Evolutionary conservation across 2,329 filamentous ascomycete genomes (phyloP).

Genomic region (Fusarium nisikadoi): DNA sequence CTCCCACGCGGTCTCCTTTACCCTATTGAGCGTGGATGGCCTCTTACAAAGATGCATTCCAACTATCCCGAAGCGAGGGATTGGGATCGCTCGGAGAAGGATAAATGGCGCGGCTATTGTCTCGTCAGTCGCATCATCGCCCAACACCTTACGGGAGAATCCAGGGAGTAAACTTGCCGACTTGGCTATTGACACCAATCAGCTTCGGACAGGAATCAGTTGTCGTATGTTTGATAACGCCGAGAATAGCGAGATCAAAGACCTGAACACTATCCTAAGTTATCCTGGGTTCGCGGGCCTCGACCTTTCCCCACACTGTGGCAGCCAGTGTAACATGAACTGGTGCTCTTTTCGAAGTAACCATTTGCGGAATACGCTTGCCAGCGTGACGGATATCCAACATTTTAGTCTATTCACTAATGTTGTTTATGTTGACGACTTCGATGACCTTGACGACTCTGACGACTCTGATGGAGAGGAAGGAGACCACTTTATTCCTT

Average conservation of each 20-base stretch:
- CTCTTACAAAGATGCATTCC: not conserved
- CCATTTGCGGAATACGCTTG: not conserved
- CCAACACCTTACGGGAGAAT: conserved; percentile 26
- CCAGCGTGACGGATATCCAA: not conserved
- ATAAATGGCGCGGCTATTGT: conserved; percentile 46
- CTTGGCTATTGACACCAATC: conserved; percentile 48
- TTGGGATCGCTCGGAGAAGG: conserved; percentile 12
- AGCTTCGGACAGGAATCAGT: conserved; percentile 47
- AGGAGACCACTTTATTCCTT: not conserved
- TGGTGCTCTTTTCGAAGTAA: conserved; percentile 10
- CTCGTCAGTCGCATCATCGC: conserved; percentile 44
- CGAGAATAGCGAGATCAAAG: not conserved
- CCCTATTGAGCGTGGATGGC: conserved; percentile 48
- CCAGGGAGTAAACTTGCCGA: conserved; percentile 43
- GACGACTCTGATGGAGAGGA: not conserved
- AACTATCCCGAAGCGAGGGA: not conserved
- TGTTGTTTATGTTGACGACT: not conserved
- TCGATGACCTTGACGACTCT: not conserved
- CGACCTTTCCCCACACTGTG: conserved; percentile 11
- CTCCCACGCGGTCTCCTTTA: conserved; percentile 51
- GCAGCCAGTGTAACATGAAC: not conserved
- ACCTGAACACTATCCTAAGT: conserved; percentile 10
- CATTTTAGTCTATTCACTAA: not conserved
- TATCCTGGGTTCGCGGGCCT: conserved; percentile 18
- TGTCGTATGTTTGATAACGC: conserved; percentile 14